phyloP scores from a whole-genome alignment of 2,329 filamentous ascomycete species.

The Aureobasidium sp. region DNA sequence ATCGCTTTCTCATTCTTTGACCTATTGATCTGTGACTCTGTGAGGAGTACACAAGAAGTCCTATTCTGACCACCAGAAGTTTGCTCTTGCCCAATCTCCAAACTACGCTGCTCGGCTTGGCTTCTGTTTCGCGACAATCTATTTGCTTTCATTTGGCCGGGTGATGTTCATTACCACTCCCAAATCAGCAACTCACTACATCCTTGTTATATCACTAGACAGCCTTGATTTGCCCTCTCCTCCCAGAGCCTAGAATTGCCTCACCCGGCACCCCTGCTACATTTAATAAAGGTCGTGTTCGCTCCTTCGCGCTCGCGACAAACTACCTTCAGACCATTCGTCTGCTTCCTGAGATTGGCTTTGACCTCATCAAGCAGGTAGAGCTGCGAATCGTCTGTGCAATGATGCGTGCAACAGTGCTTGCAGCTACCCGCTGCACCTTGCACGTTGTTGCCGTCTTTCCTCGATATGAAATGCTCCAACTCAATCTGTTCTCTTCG shows the following conservation, averaged over 20 bases:
- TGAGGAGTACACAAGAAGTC: not conserved
- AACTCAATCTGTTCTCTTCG: not conserved
- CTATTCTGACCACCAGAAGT: not conserved
- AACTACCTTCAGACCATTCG: not conserved
- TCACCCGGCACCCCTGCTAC: not conserved
- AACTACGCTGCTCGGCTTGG: not conserved
- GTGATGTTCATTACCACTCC: conserved; percentile 8
- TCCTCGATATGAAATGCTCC: not conserved
- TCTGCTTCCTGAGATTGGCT: not conserved
- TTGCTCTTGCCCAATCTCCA: not conserved
- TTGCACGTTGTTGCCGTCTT: conserved; percentile 2
- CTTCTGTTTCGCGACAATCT: conserved; percentile 4
- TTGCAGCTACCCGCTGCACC: not conserved
- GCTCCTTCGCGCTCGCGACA: not conserved
- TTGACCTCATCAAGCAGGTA: not conserved
- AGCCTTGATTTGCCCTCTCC: not conserved
- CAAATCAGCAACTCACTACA: not conserved
- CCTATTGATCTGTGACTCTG: not conserved
- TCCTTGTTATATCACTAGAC: not conserved
- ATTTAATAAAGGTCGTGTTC: not conserved
- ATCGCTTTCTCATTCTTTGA: not conserved
- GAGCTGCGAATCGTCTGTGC: not conserved
- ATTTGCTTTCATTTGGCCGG: not conserved
- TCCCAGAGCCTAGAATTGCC: not conserved
- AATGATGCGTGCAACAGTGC: conserved; percentile 3